These are phyloP conservation scores for Candida sithepensis DNA, from an alignment of 805 yeast genomes.

Conservation along the genomic window DNA sequence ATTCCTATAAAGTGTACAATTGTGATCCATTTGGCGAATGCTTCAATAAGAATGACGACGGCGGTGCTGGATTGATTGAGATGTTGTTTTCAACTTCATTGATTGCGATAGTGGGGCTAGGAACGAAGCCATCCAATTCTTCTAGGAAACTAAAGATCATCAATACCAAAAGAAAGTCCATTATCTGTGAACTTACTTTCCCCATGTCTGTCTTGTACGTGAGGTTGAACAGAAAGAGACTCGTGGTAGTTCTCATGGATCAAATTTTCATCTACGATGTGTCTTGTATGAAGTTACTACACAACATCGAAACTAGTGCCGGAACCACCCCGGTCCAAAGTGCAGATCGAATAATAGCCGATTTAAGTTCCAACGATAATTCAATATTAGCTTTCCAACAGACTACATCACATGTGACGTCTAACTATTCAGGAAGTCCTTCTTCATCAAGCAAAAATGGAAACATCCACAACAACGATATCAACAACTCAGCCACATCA, in stretches of 20 bases:
- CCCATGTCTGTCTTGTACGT: conserved; percentile 72
- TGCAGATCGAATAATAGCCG: conserved; percentile 21
- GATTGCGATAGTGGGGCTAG: conserved; percentile 77
- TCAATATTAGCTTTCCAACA: conserved; percentile 57
- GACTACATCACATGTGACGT: conserved; percentile 23
- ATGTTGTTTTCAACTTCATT: conserved; percentile 89
- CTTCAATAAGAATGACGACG: conserved; percentile 43
- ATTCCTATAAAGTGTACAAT: conserved; percentile 70
- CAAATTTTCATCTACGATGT: conserved; percentile 88
- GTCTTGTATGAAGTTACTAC: conserved; percentile 79
- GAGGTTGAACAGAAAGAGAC: conserved; percentile 74
- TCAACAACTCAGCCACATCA: not conserved
- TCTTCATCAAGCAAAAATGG: not conserved
- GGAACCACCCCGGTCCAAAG: conserved; percentile 26
- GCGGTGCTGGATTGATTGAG: conserved; percentile 69
- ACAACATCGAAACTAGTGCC: conserved; percentile 55
- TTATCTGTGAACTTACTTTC: conserved; percentile 85
- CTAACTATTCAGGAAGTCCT: not conserved
- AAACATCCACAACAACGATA: not conserved
- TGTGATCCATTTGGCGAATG: conserved; percentile 86
- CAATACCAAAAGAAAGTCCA: conserved; percentile 72
- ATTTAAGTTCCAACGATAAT: conserved; percentile 38
- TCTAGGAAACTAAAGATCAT: conserved; percentile 82
- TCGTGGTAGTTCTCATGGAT: conserved; percentile 72
- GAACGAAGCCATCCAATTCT: conserved; percentile 62